Conservation (phyloP, 2,329 filamentous ascomycete genomes). For the Penicillium verrucosum region DNA sequence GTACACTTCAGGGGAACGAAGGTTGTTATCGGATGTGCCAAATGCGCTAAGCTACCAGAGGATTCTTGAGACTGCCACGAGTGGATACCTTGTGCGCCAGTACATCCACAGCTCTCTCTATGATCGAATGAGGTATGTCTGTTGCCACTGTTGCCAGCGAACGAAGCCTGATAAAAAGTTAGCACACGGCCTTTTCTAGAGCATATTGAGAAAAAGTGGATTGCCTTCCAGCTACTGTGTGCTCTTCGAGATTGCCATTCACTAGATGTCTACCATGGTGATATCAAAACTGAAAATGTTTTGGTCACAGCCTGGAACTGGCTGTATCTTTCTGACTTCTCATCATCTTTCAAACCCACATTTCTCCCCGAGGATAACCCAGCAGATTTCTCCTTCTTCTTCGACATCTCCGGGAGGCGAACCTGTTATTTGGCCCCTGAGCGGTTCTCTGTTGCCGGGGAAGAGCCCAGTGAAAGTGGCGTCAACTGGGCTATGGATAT, state of each 20-base stretch:
- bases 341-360: conserved; percentile 89
- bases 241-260: conserved; percentile 88
- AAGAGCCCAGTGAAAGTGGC: conserved; percentile 61
- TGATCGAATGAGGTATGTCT: conserved; percentile 69
- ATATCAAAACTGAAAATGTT: conserved; percentile 98
- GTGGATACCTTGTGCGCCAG: conserved; percentile 90
- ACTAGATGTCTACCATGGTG: conserved; percentile 87
- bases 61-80: conserved; percentile 84
- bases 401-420: conserved; percentile 84
- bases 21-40: conserved; percentile 73
- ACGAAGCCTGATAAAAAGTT: conserved; percentile 25
- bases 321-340: conserved; percentile 97
- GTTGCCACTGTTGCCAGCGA: neutral
- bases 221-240: conserved; percentile 91
- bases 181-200: conserved; percentile 95
- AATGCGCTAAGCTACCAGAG: conserved; percentile 90
- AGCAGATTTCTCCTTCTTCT: conserved; percentile 96
- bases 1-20: conserved; percentile 64
- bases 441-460: conserved; percentile 72
- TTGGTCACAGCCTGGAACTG: conserved; percentile 99
- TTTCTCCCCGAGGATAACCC: conserved; percentile 95
- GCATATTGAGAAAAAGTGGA: conserved; percentile 98
- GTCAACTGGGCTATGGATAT: conserved; percentile 96
- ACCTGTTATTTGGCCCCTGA: conserved; percentile 96
- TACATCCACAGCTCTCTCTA: conserved; percentile 96